A percentile compares a stretch with the other conserved stretches of the same genome.
Conservation (phyloP, 495 filamentous ascomycete genomes). For the Neurospora sp. region DNA sequence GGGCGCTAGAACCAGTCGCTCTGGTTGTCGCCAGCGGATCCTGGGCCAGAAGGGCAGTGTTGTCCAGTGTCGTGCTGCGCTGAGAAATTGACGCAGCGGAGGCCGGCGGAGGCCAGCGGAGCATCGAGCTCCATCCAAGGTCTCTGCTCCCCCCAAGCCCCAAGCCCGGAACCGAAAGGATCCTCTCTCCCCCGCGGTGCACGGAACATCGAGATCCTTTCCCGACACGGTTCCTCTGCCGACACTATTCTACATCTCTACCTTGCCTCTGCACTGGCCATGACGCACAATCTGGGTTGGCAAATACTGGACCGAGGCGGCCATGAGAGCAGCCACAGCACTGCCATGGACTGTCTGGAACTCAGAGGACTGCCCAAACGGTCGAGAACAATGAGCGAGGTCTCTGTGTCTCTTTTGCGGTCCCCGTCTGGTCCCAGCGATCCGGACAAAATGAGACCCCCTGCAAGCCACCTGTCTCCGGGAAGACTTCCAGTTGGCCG, state of each 20-base stretch:
- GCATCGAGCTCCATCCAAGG: not conserved
- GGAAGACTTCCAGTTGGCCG: conserved; percentile 24
- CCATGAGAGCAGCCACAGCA: not conserved
- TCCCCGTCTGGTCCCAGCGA: conserved; percentile 10
- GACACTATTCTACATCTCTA: not conserved
- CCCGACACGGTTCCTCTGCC: not conserved
- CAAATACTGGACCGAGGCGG: not conserved
- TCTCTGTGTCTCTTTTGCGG: not conserved
- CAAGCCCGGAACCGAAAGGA: not conserved
- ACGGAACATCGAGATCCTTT: not conserved
- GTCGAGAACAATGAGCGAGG: conserved; percentile 3
- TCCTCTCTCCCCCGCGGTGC: not conserved
- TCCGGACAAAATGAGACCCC: conserved; percentile 11
- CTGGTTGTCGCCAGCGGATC: not conserved
- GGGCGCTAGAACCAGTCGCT: not conserved
- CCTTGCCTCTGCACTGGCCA: not conserved
- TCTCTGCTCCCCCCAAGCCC: not conserved
- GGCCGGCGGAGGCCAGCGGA: not conserved
- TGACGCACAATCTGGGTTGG: not conserved
- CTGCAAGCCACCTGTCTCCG: conserved; percentile 15
- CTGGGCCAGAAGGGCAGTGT: not conserved
- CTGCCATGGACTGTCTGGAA: not conserved
- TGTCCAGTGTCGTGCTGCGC: not conserved
- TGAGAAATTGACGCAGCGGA: not conserved
- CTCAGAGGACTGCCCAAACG: not conserved